Evolutionary conservation across 2,329 filamentous ascomycete genomes (phyloP), one percentile per base, ranked within the genome.

Genomic region (Gnomoniopsis smithogilvyi): DNA sequence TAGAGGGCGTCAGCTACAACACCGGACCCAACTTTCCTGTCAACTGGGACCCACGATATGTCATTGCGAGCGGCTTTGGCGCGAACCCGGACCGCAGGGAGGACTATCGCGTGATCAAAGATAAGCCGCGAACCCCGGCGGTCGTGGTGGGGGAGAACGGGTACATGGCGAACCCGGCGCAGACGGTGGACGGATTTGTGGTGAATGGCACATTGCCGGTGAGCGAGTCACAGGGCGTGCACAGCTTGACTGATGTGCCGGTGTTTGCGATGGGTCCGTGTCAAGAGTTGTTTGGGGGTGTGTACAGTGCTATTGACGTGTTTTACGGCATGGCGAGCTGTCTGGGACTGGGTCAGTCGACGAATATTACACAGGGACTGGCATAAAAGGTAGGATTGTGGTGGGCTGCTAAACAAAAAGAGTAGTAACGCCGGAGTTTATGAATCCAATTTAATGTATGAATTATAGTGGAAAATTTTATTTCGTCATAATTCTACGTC

Each of bases 21-120:
- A 89, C 90, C 22, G 88, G 88, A 54, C 80, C 84, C 65, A 84
- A 90, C 76, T 96, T 95, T 80, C 91, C 91, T 21, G 79, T 83
- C 63, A 92, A 91, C 78, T 95, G 91, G 91, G 88, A 91, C 70
- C 91, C 91, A 15, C 84, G 91, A 34, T 95, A 94, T 75, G 89
- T 89, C 59, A 84, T 96, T 53, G 90, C 89, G 58, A 82, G 86
- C 45, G 91, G 91, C 54, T 73, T 91, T 36, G 84, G 80, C 51
- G 89, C 89, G 34, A 82, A 83, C 68, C 91, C 91, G 0, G 91
- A 96, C 71, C 85, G 81, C 67, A 81, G 89, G 22, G 91, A 96
- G 78, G 83, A 90, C 75, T 96, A 87, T 79, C 80, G 80, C 64
- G 85, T 94, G 15, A 86, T 86, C 76, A 85, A 84, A 72, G 75